phyloP scores from a whole-genome alignment of 495 filamentous ascomycete genomes.

The Melanomma pulvis-pyrius region DNA sequence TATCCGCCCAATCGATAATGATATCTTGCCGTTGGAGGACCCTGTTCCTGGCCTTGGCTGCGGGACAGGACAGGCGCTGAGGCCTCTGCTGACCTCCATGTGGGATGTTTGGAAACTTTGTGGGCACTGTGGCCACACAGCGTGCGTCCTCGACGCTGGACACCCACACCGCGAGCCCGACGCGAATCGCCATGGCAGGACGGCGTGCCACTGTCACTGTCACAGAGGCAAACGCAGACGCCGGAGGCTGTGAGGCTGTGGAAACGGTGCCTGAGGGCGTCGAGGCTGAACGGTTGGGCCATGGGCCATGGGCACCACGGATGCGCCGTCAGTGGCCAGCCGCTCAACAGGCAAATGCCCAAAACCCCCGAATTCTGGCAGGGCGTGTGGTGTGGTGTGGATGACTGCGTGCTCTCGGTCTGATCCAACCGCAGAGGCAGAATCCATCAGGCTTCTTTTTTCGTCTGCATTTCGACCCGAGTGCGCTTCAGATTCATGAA shows the following conservation, averaged over 20 bases:
- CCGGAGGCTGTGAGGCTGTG: background rate
- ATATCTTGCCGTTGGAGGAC: conserved; percentile 34
- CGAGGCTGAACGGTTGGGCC: background rate
- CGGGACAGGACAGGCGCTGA: background rate
- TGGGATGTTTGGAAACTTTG: conserved; percentile 35
- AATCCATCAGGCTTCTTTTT: background rate
- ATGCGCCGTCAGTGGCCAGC: conserved; percentile 28
- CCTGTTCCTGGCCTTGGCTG: conserved; percentile 17
- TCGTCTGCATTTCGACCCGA: background rate
- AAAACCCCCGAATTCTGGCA: background rate
- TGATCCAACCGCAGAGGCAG: background rate
- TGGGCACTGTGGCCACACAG: conserved; percentile 9
- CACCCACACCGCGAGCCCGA: background rate
- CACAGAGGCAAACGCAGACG: background rate
- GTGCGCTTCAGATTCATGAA: background rate
- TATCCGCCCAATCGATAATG: conserved; percentile 39
- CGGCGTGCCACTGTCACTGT: conserved; percentile 23
- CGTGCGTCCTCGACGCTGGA: background rate
- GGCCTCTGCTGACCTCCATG: conserved; percentile 25
- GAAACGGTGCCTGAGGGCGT: background rate
- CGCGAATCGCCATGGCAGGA: conserved; percentile 12
- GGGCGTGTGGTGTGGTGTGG: conserved; percentile 8
- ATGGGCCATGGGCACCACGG: background rate
- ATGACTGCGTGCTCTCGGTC: conserved; percentile 20
- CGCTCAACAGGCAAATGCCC: conserved; percentile 4